Percentiles rank a stretch among this genome's conserved stretches.
Evolutionary conservation across 2,329 filamentous ascomycete genomes (phyloP).

Genomic region (Colletotrichum caudatum): DNA sequence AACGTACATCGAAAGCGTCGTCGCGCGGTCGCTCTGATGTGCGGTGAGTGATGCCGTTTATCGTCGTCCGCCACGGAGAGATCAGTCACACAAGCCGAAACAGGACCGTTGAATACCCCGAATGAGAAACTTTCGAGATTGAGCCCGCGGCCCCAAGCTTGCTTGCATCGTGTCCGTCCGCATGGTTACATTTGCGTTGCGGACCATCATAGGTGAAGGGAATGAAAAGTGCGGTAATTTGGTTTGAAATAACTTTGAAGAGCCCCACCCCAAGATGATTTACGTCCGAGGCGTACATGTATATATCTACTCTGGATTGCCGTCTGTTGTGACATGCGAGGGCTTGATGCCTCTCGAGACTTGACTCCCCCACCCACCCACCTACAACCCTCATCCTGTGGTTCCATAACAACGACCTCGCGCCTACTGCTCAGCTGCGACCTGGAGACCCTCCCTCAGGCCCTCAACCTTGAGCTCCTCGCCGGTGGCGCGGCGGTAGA

Average conservation of each 20-base stretch:
- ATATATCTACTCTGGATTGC: constrained; percentile 36
- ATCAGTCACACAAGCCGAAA: neutral
- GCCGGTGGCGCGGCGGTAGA: constrained; percentile 86
- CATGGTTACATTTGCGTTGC: neutral
- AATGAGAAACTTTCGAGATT: constrained; percentile 22
- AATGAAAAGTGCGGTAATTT: constrained; percentile 1
- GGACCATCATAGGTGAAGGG: neutral
- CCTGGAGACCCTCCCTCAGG: constrained; percentile 81
- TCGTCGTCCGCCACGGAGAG: neutral
- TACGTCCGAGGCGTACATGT: constrained; percentile 35
- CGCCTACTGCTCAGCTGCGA: constrained; percentile 72
- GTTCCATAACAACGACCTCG: neutral
- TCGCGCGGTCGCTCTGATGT: constrained; percentile 2
- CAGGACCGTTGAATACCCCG: constrained; percentile 34
- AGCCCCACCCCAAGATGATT: constrained; percentile 31
- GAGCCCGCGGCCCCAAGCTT: neutral
- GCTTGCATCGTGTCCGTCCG: neutral
- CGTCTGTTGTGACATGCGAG: constrained; percentile 33
- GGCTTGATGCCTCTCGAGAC: constrained; percentile 34
- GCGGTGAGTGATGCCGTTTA: neutral
- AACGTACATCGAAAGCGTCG: constrained; percentile 20
- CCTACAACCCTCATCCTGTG: neutral
- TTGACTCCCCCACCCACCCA: constrained; percentile 14
- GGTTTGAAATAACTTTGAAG: constrained; percentile 34
- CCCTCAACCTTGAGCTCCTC: constrained; percentile 91